A percentile compares a stretch with the other conserved stretches of the same genome.
phyloP scores from a whole-genome alignment of 257 asterid species.

The Petunia axillaris region DNA sequence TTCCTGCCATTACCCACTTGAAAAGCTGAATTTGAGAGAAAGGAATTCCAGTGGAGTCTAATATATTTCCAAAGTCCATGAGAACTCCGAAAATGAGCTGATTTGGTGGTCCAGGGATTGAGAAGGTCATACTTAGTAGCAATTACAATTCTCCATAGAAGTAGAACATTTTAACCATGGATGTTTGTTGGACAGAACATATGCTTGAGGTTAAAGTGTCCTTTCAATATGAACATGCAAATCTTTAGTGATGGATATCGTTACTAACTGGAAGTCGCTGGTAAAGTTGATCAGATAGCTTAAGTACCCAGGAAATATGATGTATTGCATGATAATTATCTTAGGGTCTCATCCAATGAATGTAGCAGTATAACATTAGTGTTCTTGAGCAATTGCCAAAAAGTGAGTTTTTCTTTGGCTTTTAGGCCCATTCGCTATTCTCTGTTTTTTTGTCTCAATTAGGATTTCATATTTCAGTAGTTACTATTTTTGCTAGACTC shows the following conservation, averaged over 20 bases:
- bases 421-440: not conserved
- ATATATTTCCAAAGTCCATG: too few relatives aligned
- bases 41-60: too few relatives aligned
- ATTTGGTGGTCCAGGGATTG: too few relatives aligned
- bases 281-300: not conserved
- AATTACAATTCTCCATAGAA: not conserved
- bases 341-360: not conserved
- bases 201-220: not conserved
- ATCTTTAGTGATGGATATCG: constrained; percentile 1
- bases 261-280: constrained; percentile 7
- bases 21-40: too few relatives aligned
- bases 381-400: not conserved
- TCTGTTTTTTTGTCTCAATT: not conserved
- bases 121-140: too few relatives aligned
- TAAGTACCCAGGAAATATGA: not conserved
- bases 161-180: constrained; percentile 7
- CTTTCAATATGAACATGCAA: constrained; percentile 10
- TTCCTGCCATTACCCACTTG: too few relatives aligned
- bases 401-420: not conserved
- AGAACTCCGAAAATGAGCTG: too few relatives aligned
- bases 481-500: not conserved
- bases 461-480: constrained; percentile 8
- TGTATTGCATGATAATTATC: constrained; percentile 9
- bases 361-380: not conserved
- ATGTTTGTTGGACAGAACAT: constrained; percentile 6